phyloP scores from a whole-genome alignment of 371 early-diverging fungal species.

The Thermomucor indicae-seudaticae region DNA sequence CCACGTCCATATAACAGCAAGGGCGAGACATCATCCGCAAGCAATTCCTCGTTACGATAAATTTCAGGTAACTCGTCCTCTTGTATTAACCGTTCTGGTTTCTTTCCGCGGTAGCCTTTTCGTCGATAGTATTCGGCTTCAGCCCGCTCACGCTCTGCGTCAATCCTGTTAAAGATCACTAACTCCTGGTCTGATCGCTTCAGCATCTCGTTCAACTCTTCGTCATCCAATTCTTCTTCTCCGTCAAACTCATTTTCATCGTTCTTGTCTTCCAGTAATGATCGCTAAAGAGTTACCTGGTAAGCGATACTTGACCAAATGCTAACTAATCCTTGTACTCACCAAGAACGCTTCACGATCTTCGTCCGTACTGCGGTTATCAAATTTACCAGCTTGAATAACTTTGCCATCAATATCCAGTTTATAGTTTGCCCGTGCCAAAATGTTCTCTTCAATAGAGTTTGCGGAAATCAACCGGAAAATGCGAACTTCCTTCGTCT shows the following conservation, averaged over 20 bases:
- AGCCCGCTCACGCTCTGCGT: constrained; percentile 36
- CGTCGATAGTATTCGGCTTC: constrained; percentile 26
- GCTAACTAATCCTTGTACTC: background rate
- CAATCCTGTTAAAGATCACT: constrained; percentile 28
- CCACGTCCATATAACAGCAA: constrained; percentile 54
- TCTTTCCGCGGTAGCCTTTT: constrained; percentile 33
- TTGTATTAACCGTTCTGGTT: constrained; percentile 71
- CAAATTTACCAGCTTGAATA: constrained; percentile 98
- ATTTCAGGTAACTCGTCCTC: constrained; percentile 84
- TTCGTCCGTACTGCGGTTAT: constrained; percentile 90
- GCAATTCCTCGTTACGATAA: constrained; percentile 62
- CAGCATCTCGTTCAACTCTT: constrained; percentile 55
- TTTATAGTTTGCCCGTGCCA: constrained; percentile 94
- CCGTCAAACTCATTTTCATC: constrained; percentile 62
- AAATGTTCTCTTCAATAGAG: constrained; percentile 96
- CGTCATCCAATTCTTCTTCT: constrained; percentile 62
- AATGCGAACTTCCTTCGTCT: constrained; percentile 98
- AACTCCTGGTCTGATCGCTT: constrained; percentile 35
- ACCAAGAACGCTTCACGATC: constrained; percentile 88
- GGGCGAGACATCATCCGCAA: constrained; percentile 42
- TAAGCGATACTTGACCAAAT: background rate
- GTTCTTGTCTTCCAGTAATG: constrained; percentile 67
- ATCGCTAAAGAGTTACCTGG: constrained; percentile 32
- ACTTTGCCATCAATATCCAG: constrained; percentile 97
- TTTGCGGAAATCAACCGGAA: constrained; percentile 93